These are phyloP conservation scores for Corymbia maculata DNA, from an alignment of 345 rosid species.

Conservation along the genomic window DNA sequence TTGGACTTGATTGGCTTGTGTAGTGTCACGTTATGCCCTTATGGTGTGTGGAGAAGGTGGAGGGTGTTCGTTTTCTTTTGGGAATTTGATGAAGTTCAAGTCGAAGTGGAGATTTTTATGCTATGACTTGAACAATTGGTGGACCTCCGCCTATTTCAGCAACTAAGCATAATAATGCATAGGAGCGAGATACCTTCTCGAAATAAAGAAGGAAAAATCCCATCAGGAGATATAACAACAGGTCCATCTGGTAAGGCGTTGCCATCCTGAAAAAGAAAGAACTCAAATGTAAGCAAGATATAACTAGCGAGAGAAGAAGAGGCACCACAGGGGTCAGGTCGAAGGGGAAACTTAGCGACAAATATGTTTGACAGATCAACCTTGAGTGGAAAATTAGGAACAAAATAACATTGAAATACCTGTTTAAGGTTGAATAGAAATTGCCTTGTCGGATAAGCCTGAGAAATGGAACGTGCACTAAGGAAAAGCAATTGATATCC, in stretches of 20 bases:
- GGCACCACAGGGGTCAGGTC: neutral
- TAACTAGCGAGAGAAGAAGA: neutral
- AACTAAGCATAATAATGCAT: neutral
- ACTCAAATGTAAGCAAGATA: neutral
- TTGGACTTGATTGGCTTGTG: neutral
- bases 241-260: conserved; percentile 95
- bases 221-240: conserved; percentile 93
- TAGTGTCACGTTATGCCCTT: neutral
- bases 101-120: neutral
- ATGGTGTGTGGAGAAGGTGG: neutral
- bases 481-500: conserved; percentile 12
- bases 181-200: conserved; percentile 60
- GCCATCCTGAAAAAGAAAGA: conserved; percentile 51
- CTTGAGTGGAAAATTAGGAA: neutral
- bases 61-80: neutral
- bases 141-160: neutral
- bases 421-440: conserved; percentile 11
- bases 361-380: neutral
- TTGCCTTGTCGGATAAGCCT: conserved; percentile 9
- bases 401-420: neutral
- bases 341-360: neutral
- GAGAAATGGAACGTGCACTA: conserved; percentile 8
- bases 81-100: neutral
- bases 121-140: neutral
- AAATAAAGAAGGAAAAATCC: conserved; percentile 79